Evolutionary conservation across 257 asterid genomes (phyloP).

Genomic region (Thymus quinquecostatus): DNA sequence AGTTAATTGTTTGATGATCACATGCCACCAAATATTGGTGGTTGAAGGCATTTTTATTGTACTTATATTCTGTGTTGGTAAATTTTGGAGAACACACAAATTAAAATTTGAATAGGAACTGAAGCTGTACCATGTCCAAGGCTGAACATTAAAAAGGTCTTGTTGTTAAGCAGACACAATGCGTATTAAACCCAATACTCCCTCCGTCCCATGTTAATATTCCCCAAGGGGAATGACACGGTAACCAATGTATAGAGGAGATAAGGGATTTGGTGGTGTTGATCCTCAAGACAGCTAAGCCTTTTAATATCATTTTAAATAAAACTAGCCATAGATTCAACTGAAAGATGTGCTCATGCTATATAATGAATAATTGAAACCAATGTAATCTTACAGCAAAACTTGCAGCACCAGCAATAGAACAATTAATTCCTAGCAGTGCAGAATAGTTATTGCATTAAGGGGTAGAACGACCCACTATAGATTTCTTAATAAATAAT

Average conservation of each 20-base stretch:
- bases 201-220: too few relatives aligned
- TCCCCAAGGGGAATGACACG: too few relatives aligned
- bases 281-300: neutral
- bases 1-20: too few relatives aligned
- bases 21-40: too few relatives aligned
- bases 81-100: too few relatives aligned
- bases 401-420: neutral
- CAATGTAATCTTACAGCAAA: neutral
- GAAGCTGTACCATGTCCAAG: too few relatives aligned
- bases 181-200: neutral
- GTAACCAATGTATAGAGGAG: too few relatives aligned
- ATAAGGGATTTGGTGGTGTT: too few relatives aligned
- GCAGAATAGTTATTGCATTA: neutral
- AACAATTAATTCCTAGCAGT: neutral
- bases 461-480: neutral
- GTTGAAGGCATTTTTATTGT: too few relatives aligned
- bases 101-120: too few relatives aligned
- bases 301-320: neutral
- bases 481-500: neutral
- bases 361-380: neutral
- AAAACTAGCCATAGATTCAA: neutral
- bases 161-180: neutral
- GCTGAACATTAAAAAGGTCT: too few relatives aligned
- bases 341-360: neutral
- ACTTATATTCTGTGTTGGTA: too few relatives aligned